Conservation (phyloP, 1,139 yeast species). For the Magnusiomyces suaveolens region DNA sequence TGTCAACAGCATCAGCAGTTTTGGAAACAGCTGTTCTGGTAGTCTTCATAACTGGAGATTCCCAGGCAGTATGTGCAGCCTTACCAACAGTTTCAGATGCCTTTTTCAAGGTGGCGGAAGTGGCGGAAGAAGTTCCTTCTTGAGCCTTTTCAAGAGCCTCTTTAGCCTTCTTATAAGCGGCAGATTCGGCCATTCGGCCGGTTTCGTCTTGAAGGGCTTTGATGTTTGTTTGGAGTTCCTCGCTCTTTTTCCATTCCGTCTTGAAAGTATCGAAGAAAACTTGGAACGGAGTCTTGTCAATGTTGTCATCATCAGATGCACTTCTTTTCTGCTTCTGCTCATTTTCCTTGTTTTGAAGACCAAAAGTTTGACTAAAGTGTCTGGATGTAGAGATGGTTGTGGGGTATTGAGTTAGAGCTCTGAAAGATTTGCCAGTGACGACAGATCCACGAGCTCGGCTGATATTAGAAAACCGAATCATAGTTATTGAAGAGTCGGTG, state of each 20-base stretch:
- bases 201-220: slow-evolving; percentile 95
- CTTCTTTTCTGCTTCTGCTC: slow-evolving; percentile 7
- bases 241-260: slow-evolving; percentile 81
- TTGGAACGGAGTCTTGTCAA: slow-evolving; percentile 67
- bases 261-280: slow-evolving; percentile 90
- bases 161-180: slow-evolving; percentile 84
- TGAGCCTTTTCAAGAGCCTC: slow-evolving; percentile 79
- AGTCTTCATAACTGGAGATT: slow-evolving; percentile 81
- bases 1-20: slow-evolving; percentile 68
- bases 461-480: slow-evolving; percentile 1
- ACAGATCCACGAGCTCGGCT: slow-evolving; percentile 2
- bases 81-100: slow-evolving; percentile 93
- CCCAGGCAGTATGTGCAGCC: slow-evolving; percentile 92
- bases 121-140: slow-evolving; percentile 37
- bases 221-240: slow-evolving; percentile 83
- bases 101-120: slow-evolving; percentile 73
- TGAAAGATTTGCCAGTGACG: background rate
- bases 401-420: background rate
- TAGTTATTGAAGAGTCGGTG: too few relatives aligned
- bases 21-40: slow-evolving; percentile 73
- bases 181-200: slow-evolving; percentile 88
- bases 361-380: background rate
- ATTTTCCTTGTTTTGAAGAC: background rate
- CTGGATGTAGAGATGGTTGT: background rate
- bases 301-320: slow-evolving; percentile 11